Base-by-base conservation (phyloP, 371 early-diverging fungal species). In the Mortierella sp. region DNA sequence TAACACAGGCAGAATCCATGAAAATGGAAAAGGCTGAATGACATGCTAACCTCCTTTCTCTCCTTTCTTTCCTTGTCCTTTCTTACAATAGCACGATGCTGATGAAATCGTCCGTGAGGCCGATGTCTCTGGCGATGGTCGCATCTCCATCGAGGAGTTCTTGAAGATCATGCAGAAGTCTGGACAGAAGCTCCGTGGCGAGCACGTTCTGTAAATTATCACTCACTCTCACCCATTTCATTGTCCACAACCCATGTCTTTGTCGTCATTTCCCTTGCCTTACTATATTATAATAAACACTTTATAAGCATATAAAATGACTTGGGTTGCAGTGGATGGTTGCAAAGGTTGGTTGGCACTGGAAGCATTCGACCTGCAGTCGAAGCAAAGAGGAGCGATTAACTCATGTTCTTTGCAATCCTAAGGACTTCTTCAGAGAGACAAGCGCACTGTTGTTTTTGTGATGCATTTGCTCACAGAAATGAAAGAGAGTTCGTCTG, bases 41-140 rank as follows among this genome's bases (percentile, higher is more conserved):
- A 24, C 8, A 67, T 9, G 34, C 67, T 67, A 67, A 67, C 16
- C 24, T 37, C 21, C 24, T 21, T 9, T 54, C 54, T 34, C 26
- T 61, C 46, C 26, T 48, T 43, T 28, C 6, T 11, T 14, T 24
- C 28, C 57, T 34, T 24, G 5, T 34, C 19, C 51, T 69, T 16
- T 21, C 53, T 19, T 44, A 57, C 26, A 34, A 44, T 84, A 84
- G 85, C 79, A 79, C 48, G 86, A 86, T 57, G 61, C 75, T 57
- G 86, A 86, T 34, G 86, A 86, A 82, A 78, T 86, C 64, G 71
- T 86, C 61, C 86, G 82, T 37, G 86, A 86, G 86, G 86, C 86
- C n/a, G 86, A 86, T 77, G 86, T 86, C 75, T 86, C 86, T 76
- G 86, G 86, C 40, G 86, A 86, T 82, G 86, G 86, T 64, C 86